Evolutionary conservation across 2,329 filamentous ascomycete species (phyloP).

Genomic region (Berkeleyomyces rouxiae): DNA sequence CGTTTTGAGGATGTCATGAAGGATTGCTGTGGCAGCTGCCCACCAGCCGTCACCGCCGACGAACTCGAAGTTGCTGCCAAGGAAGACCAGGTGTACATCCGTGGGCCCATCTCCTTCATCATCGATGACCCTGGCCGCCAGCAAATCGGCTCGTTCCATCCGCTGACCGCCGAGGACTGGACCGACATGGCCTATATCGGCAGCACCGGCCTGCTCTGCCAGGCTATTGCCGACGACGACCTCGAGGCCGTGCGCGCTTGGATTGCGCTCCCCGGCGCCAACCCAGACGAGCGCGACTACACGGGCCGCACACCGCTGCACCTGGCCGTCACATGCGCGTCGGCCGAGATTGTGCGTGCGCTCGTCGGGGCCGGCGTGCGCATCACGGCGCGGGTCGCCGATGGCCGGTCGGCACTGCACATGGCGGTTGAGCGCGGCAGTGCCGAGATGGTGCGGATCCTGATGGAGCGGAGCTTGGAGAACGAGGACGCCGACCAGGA

Average conservation of each 20-base stretch:
- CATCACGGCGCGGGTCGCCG: conserved; percentile 56
- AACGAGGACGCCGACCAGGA: conserved; percentile 55
- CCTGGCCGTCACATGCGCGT: conserved; percentile 53
- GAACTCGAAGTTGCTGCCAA: conserved; percentile 55
- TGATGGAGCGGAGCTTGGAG: conserved; percentile 56
- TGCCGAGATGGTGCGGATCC: conserved; percentile 49
- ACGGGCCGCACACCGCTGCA: conserved; percentile 68
- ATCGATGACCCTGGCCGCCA: conserved; percentile 71
- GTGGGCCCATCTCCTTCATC: conserved; percentile 55
- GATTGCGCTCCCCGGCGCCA: conserved; percentile 47
- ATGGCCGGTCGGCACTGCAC: conserved; percentile 71
- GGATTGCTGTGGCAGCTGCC: conserved; percentile 72
- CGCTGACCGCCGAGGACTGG: conserved; percentile 68
- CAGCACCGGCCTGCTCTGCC: conserved; percentile 59
- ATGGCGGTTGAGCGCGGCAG: conserved; percentile 57
- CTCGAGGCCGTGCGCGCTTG: conserved; percentile 54
- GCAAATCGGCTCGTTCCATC: conserved; percentile 55
- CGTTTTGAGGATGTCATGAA: conserved; percentile 54
- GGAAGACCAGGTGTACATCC: conserved; percentile 61
- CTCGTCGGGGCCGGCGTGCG: conserved; percentile 58
- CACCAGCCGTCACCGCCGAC: conserved; percentile 48
- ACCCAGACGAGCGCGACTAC: conserved; percentile 60
- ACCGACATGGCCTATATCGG: conserved; percentile 83
- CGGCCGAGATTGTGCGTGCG: conserved; percentile 50
- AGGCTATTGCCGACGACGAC: conserved; percentile 64